Evolutionary conservation across 768 basidiomycete species (phyloP), one percentile per base, ranked within the genome.

Genomic region (Suillus alpinus): DNA sequence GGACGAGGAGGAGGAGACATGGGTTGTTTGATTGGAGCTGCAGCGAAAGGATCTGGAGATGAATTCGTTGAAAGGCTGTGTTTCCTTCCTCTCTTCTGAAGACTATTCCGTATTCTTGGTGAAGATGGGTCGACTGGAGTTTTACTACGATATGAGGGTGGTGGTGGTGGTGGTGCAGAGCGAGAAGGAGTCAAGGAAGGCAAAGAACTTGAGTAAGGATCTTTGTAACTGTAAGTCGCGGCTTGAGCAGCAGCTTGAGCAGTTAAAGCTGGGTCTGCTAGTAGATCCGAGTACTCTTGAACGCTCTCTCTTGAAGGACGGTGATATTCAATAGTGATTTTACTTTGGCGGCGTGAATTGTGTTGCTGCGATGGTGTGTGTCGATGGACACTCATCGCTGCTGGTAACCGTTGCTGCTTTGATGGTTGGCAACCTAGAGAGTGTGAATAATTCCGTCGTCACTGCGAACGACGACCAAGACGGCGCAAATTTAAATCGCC

Each of bases 301-400:
- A 91, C 86, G 65, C 86, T 88, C 72, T 89, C 84, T 47, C 89
- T 77, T 12, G 86, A 87, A 2, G 89, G 89, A 18, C 86, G 79
- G 76, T 89, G 86, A 72, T 90, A 88, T 69, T 92, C 88, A 72
- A 93, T 80, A 16, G 88, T 86, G 59, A 83, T 86, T 78, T 83
- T 87, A 31, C 86, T 86, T 69, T 76, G 76, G 59, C 74, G 76
- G 57, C 64, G 69, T 39, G 36, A 39, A 40, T 10, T 10, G 10
- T 36, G 36, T 10, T 44, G 44, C 57, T n/a, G 47, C 6, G 65
- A 69, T 40, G 70, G 61, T 20, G 68, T 66, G 64, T 77, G 75
- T 55, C 53, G 37, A 55, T 55, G 53, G 53, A 31, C 46, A 47
- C 53, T 39, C 53, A 55, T 55, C 31, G 29, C 49, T 31, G 52